Conservation (phyloP, 495 filamentous ascomycete genomes). For the Rhizodiscina lignyota region DNA sequence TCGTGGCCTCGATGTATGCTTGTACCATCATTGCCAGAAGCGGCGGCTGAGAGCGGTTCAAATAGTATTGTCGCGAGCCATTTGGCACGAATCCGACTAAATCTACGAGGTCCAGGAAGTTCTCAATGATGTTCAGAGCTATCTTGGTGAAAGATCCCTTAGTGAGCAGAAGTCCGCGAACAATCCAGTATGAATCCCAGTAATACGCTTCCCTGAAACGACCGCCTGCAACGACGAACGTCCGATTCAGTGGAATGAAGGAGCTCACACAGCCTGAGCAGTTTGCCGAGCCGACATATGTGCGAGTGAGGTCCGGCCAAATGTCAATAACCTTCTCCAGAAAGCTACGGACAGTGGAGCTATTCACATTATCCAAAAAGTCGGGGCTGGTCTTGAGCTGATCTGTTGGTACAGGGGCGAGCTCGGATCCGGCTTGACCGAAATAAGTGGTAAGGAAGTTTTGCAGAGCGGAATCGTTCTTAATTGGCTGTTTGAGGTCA, state of each 20-base stretch:
- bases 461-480: conserved; percentile 13
- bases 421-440: conserved; percentile 13
- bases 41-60: conserved; percentile 15
- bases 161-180: conserved; percentile 14
- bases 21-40: conserved; percentile 15
- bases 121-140: conserved; percentile 15
- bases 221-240: conserved; percentile 16
- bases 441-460: conserved; percentile 14
- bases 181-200: conserved; percentile 18
- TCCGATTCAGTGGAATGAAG: conserved; percentile 15
- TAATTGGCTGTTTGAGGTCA: conserved; percentile 10
- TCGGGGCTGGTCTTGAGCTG: conserved; percentile 10
- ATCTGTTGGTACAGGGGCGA: conserved; percentile 6
- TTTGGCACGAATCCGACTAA: conserved; percentile 16
- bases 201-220: conserved; percentile 18
- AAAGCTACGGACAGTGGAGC: conserved; percentile 9
- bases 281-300: conserved; percentile 11
- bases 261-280: conserved; percentile 14
- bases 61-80: conserved; percentile 12
- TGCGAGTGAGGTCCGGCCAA: conserved; percentile 15
- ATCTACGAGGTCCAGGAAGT: conserved; percentile 16
- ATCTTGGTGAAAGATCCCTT: conserved; percentile 17
- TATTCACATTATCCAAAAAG: conserved; percentile 13
- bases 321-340: conserved; percentile 14
- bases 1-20: conserved; percentile 13